Base-by-base conservation (phyloP, 2,329 filamentous ascomycete genomes). In the Sporothrix variecibatus region DNA sequence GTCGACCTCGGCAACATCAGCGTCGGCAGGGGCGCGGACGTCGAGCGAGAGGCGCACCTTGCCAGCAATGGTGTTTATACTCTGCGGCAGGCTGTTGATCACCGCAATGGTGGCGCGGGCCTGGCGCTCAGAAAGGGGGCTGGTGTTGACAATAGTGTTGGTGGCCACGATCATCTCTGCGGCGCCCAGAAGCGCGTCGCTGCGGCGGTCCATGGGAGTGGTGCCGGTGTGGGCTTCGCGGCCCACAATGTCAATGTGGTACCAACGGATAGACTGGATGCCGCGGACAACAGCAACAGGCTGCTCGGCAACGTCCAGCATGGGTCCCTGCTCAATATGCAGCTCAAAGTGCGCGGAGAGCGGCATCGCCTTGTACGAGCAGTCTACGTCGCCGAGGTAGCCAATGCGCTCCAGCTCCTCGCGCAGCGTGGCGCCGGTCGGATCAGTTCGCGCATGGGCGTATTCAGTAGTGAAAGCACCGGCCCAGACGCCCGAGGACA, bases 251-350 rank as follows among this genome's bases (percentile, higher is more conserved):
- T 87, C 88, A 51, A 94, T 81, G 0, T 88, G 91, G 80, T 90
- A 90, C 93, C 93, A 94, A 74, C 89, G 88, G 81, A 93, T 94
- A 5, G 91, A 91, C 80, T 94, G 92, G 1, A 93, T 92, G 2
- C 92, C 92, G 43, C 88, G 87, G 4, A 95, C 93, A 7, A 93
- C 51, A 20, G 91, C 91, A 71, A 95, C 87, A 72, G 90, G 90
- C 76, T 90, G 86, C 17, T 23, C n/a, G 51, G 87, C 85, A 20
- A 86, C 86, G 78, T 95, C 90, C 0, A 97, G 86, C 46, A 94
- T 88, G 0, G 93, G 93, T 0, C 93, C 93, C 80, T 97, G 94
- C 80, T 97, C 94, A 72, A 95, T 95, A 79, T 96, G 93, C 11
- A 96, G 86, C 81, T 95, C 93, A 78, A 95, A 95, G 81, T 95